Evolutionary conservation across 495 filamentous ascomycete genomes (phyloP), one percentile per base, ranked within the genome.

Genomic region (Margaritispora aquatica): DNA sequence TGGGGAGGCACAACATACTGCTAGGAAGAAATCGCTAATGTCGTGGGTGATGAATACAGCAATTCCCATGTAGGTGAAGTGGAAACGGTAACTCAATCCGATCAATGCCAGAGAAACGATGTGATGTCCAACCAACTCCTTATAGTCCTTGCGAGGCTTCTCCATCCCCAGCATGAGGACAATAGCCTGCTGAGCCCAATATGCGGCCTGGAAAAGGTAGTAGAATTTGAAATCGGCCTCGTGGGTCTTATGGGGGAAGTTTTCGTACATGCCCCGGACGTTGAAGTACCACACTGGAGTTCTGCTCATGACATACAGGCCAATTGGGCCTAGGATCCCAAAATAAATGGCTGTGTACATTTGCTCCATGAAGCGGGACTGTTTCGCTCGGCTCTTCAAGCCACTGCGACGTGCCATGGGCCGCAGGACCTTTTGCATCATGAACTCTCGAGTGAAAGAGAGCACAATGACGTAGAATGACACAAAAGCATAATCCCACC

Each of bases 211-310:
- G 64, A 98, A 86, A 51, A 98, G 76, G 66, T 98, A 98, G 70
- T 97, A 98, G 22, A 92, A 88, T 80, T 98, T 98, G 83, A 97
- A 96, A n/a, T 80, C 55, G 38, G 74, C 88, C 51, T 89, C 89
- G 68, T 95, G 93, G 50, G 87, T 87, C 61, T 82, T 80, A 73
- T 98, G 94, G 19, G 94, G 94, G 75, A 89, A 97, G 9, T 76
- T 78, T 72, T 95, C 92, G 69, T 93, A 98, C 89, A 97, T 96
- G 60, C 82, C 91, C 47, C 63, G 64, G 7, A 89, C 95, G 73
- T 96, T 92, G 80, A 97, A 98, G 71, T 96, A 97, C 94, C 94
- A 98, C n/a, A 98, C 82, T 11, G 91, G 86, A 8, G 91, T 89
- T 24, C 82, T 79, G 63, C 78, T 87, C 95, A 98, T 97, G 58